A percentile compares a stretch with the other conserved stretches of the same genome.
phyloP scores from a whole-genome alignment of 441 rosid species.

The Adansonia gregorii region DNA sequence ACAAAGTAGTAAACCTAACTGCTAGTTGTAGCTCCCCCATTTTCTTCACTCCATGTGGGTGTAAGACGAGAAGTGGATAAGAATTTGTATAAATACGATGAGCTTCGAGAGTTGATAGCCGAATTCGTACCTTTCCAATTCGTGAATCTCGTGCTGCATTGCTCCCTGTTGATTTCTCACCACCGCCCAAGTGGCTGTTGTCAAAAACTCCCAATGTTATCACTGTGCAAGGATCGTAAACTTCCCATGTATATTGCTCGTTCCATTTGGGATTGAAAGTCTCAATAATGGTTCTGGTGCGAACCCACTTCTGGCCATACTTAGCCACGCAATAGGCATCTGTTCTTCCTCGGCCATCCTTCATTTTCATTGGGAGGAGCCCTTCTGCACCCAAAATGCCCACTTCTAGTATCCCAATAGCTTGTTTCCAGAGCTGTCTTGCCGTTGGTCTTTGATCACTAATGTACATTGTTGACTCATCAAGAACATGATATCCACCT shows the following conservation, averaged over 20 bases:
- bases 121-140: constrained; percentile 66
- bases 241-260: constrained; percentile 77
- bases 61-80: constrained; percentile 62
- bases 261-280: constrained; percentile 59
- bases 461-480: constrained; percentile 67
- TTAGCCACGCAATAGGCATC: constrained; percentile 67
- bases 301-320: constrained; percentile 73
- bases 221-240: constrained; percentile 71
- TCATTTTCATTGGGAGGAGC: constrained; percentile 70
- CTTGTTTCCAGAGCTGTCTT: constrained; percentile 68
- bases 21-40: constrained; percentile 67
- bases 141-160: constrained; percentile 47
- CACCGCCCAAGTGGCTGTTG: constrained; percentile 56
- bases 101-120: constrained; percentile 64
- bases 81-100: constrained; percentile 60
- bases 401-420: constrained; percentile 59
- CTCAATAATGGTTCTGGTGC: constrained; percentile 61
- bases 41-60: constrained; percentile 63
- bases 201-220: constrained; percentile 63
- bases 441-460: constrained; percentile 73
- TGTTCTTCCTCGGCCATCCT: constrained; percentile 58
- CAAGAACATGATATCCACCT: constrained; percentile 76
- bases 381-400: constrained; percentile 64
- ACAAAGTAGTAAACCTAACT: constrained; percentile 56
- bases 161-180: constrained; percentile 32